Evolutionary conservation across 2,329 filamentous ascomycete genomes (phyloP).

Genomic region (Colletotrichum sp.): DNA sequence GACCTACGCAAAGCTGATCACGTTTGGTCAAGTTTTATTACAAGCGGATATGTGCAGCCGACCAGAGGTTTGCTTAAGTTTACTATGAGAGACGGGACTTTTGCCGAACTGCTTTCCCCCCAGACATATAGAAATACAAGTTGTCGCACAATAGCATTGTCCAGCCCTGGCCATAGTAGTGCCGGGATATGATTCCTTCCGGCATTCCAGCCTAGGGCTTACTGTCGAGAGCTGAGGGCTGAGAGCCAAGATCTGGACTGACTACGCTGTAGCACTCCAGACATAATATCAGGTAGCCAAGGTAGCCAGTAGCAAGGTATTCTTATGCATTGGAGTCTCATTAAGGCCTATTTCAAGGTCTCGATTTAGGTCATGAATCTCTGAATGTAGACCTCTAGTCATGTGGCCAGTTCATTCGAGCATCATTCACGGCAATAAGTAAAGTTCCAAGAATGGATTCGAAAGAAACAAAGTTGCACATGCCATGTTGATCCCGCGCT

Average conservation of each 20-base stretch:
- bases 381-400: no score
- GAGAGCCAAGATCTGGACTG: neutral
- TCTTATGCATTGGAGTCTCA: no score
- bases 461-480: neutral
- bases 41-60: no score
- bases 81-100: neutral
- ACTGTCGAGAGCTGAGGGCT: neutral
- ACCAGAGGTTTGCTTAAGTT: accelerated
- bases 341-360: no score
- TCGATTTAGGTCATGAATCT: no score
- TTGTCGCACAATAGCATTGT: neutral
- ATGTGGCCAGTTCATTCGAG: no score
- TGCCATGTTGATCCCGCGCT: neutral
- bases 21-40: no score
- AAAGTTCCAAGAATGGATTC: neutral
- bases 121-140: neutral
- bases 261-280: no score
- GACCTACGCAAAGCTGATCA: no score
- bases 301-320: no score
- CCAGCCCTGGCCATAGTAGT: accelerated
- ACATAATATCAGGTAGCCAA: no score
- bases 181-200: neutral
- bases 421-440: no score
- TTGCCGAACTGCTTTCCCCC: neutral
- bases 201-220: neutral